Evolutionary conservation across 73 alveolate species (phyloP).

Genomic region (Diophrys appendiculata): DNA sequence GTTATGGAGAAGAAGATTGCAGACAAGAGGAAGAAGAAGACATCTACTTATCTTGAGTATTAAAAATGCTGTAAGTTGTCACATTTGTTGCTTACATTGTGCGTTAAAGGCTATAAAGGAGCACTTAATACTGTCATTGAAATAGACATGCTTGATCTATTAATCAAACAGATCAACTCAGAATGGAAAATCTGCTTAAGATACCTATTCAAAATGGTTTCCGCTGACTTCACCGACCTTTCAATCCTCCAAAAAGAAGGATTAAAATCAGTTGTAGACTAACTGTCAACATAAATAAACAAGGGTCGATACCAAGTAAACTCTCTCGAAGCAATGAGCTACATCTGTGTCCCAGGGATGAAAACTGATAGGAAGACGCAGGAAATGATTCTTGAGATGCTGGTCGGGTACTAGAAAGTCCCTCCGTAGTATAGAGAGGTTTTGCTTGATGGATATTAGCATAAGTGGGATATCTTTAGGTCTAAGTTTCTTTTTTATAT

Average conservation of each 20-base stretch:
- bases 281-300: background rate
- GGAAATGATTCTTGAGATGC: constrained; percentile 2
- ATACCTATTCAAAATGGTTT: background rate
- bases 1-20: no score
- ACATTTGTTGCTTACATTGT: background rate
- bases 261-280: background rate
- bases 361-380: constrained; percentile 1
- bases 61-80: background rate
- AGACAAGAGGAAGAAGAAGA: constrained; percentile 6
- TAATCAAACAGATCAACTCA: background rate
- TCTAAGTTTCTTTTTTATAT: no score
- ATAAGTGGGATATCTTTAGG: no score
- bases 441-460: no score
- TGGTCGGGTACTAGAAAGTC: background rate
- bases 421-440: no score
- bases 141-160: background rate
- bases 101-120: background rate
- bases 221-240: background rate
- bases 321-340: background rate
- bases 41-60: background rate
- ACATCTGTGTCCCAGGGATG: background rate
- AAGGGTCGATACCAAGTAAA: background rate
- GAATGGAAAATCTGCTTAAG: background rate
- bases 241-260: constrained; percentile 4
- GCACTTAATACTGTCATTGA: background rate